A percentile compares a stretch with the other conserved stretches of the same genome.
phyloP scores from a whole-genome alignment of 1,139 yeast genomes.

The Kodamaea fungicola region DNA sequence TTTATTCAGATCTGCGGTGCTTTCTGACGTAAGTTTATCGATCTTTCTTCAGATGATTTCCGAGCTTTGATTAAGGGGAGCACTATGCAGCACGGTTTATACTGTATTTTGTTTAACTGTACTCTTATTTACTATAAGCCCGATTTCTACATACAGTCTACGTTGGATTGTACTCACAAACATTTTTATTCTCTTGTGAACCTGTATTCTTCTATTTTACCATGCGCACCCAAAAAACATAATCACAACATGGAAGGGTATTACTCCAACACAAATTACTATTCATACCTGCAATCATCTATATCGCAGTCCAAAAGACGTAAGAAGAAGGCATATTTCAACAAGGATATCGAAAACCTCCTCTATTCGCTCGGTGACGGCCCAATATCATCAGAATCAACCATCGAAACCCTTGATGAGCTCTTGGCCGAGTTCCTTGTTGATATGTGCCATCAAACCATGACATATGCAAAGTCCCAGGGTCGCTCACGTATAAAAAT shows the following conservation, averaged over 20 bases:
- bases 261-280: not conserved
- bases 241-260: not conserved
- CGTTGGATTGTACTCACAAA: too few relatives aligned
- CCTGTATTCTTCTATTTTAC: too few relatives aligned
- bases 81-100: too few relatives aligned
- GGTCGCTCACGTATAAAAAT: conserved; percentile 75
- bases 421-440: conserved; percentile 73
- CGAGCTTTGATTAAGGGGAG: too few relatives aligned
- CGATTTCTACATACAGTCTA: too few relatives aligned
- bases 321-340: conserved; percentile 46
- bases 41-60: too few relatives aligned
- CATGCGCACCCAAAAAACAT: not conserved
- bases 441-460: conserved; percentile 42
- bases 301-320: conserved; percentile 13
- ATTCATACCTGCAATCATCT: not conserved
- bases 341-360: conserved; percentile 67
- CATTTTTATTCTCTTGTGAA: too few relatives aligned
- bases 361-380: conserved; percentile 88
- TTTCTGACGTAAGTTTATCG: too few relatives aligned
- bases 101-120: too few relatives aligned
- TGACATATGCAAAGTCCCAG: conserved; percentile 37
- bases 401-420: conserved; percentile 80
- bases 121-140: too few relatives aligned
- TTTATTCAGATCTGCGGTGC: too few relatives aligned
- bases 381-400: conserved; percentile 70